Evolutionary conservation across 2,329 filamentous ascomycete species (phyloP), one percentile per base, ranked within the genome.

Genomic region (Alternaria sp.): DNA sequence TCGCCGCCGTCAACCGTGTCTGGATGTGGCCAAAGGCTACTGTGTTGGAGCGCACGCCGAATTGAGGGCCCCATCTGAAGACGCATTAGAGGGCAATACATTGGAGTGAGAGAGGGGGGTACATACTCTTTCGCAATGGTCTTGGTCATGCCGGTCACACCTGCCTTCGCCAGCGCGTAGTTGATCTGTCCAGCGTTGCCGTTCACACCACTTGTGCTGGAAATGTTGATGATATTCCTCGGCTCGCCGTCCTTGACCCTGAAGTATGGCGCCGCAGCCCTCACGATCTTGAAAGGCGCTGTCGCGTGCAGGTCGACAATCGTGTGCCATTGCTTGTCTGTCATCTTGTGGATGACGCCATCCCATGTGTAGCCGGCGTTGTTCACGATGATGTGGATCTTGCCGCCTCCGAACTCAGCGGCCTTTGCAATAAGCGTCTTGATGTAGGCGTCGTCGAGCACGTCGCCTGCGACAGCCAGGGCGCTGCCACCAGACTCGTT

Each of bases 321-420:
- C 54, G 91, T 93, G 66, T 96, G 91, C 92, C 92, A 96, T 85
- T 96, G 93, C 83, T 92, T 92, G 84, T 96, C 92, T 15, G 90
- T 91, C 85, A 93, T 95, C 86, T 96, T 96, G 85, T 96, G 92
- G 69, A 96, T 93, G 43, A 96, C 93, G 7, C 91, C 93, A 79
- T 97, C 93, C 92, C 93, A 97, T 1, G 93, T 97, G 81, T 93
- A 96, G 45, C 93, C 93, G 1, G 93, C 93, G 78, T 97, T 97
- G 81, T 97, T 96, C 63, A 97, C 91, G 60, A 97, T 90, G 77
- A 96, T 91, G 80, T 97, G 91, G 66, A 97, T 93, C 84, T 96
- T 96, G 74, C 93, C 93, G 68, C 86, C 84, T 62, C 93, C 93
- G 76, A 97, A 96, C 51, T 90, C 90, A 1, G 92, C 93, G 0